phyloP scores from a whole-genome alignment of 371 early-diverging fungal genomes.

The Funneliformis caledonium region DNA sequence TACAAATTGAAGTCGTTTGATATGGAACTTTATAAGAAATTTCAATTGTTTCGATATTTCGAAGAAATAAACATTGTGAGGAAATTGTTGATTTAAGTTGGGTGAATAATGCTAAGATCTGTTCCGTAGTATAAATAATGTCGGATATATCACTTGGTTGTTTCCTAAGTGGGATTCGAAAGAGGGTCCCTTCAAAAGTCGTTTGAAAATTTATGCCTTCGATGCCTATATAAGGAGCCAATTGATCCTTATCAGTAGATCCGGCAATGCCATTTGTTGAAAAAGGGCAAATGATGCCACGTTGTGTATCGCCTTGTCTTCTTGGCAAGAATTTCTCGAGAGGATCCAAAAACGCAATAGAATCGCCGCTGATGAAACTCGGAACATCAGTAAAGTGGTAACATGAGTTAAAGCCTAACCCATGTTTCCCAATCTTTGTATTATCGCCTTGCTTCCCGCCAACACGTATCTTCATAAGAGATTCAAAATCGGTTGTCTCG shows the following conservation, averaged over 20 bases:
- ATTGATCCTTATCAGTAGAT: conserved; percentile 37
- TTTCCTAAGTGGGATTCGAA: no score
- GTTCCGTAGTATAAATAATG: not conserved
- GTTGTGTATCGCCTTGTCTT: no score
- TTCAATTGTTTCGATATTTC: no score
- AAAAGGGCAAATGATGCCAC: conserved; percentile 32
- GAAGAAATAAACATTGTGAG: conserved; percentile 44
- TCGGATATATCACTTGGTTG: not conserved
- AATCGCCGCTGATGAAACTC: no score
- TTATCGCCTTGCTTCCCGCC: conserved; percentile 44
- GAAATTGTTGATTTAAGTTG: conserved; percentile 38
- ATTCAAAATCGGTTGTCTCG: conserved; percentile 42
- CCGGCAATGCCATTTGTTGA: conserved; percentile 32
- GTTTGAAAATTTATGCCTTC: conserved; percentile 40
- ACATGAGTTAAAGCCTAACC: conserved; percentile 47
- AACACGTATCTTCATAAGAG: conserved; percentile 41
- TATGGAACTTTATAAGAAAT: not conserved
- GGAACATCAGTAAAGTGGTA: no score
- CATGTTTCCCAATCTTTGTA: conserved; percentile 46
- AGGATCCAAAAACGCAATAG: no score
- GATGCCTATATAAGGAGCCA: conserved; percentile 7
- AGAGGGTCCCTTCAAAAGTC: no score
- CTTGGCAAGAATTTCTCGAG: conserved; percentile 37
- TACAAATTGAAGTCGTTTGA: not conserved
- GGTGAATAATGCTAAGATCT: conserved; percentile 16